Conservation (phyloP, 106 monocot genomes). For the Gastrodia elata region DNA sequence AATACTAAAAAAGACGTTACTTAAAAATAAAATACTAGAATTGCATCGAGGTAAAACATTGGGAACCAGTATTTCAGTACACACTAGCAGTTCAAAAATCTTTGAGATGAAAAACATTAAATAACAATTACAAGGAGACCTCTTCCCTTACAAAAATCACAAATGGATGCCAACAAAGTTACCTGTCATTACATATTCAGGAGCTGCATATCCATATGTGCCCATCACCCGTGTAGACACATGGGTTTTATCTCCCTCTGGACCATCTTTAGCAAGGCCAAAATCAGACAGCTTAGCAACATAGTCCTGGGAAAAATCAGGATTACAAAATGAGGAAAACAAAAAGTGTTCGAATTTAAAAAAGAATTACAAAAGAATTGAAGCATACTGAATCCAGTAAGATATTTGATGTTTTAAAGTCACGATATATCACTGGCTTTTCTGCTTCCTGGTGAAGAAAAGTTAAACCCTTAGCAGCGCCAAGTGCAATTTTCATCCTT, state of each 20-base stretch:
- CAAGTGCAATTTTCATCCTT: constrained; percentile 57
- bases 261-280: constrained; percentile 81
- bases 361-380: background rate
- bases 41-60: background rate
- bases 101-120: background rate
- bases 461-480: constrained; percentile 46
- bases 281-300: constrained; percentile 83
- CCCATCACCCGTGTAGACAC: constrained; percentile 79
- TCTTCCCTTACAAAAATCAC: background rate
- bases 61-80: background rate
- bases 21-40: background rate
- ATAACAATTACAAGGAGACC: background rate
- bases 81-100: background rate
- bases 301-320: constrained; percentile 45
- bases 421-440: constrained; percentile 54
- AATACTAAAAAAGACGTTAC: background rate
- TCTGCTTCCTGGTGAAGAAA: constrained; percentile 64
- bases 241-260: constrained; percentile 72
- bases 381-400: constrained; percentile 34
- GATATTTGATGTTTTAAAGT: constrained; percentile 60
- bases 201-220: constrained; percentile 80
- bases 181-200: constrained; percentile 87
- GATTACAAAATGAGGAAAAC: background rate
- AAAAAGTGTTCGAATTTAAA: background rate
- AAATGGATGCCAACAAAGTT: background rate